Conservation (phyloP, 2,329 filamentous ascomycete species). For the Venturiaceae sp. region DNA sequence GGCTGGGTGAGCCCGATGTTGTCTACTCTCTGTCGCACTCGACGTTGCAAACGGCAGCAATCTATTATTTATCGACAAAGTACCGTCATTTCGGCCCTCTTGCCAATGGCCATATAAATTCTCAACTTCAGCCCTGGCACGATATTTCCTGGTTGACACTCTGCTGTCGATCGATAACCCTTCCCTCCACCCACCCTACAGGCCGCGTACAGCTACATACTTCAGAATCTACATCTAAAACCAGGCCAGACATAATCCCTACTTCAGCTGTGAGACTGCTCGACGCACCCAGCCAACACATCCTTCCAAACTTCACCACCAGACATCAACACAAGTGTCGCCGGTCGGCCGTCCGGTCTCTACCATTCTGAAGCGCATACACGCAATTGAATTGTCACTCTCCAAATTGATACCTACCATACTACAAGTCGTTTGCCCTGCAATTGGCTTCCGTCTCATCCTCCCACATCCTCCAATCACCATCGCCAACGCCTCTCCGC, state of each 20-base stretch:
- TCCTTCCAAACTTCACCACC: not conserved
- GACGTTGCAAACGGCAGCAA: slow-evolving; percentile 29
- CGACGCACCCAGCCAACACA: not conserved
- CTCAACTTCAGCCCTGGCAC: not conserved
- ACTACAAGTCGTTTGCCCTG: not conserved
- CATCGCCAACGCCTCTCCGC: slow-evolving; percentile 4
- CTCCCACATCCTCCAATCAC: not conserved
- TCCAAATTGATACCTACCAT: not conserved
- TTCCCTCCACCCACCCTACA: slow-evolving; percentile 1
- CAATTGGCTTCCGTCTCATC: not conserved
- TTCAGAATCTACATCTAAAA: not conserved
- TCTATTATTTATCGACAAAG: slow-evolving; percentile 26
- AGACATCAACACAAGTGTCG: not conserved
- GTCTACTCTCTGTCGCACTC: slow-evolving; percentile 25
- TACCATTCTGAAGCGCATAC: not conserved
- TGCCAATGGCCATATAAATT: slow-evolving; percentile 22
- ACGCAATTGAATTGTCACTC: not conserved
- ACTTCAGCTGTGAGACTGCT: not conserved
- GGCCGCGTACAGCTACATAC: not conserved
- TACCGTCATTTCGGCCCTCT: slow-evolving; percentile 23
- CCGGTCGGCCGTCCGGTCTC: not conserved
- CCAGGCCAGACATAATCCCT: not conserved
- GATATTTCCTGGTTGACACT: not conserved
- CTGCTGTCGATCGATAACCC: slow-evolving; percentile 3
- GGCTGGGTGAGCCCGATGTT: slow-evolving; percentile 15